Evolutionary conservation across 2,329 filamentous ascomycete species (phyloP), one percentile per base, ranked within the genome.

Genomic region (Myriosclerotinia curreyana): DNA sequence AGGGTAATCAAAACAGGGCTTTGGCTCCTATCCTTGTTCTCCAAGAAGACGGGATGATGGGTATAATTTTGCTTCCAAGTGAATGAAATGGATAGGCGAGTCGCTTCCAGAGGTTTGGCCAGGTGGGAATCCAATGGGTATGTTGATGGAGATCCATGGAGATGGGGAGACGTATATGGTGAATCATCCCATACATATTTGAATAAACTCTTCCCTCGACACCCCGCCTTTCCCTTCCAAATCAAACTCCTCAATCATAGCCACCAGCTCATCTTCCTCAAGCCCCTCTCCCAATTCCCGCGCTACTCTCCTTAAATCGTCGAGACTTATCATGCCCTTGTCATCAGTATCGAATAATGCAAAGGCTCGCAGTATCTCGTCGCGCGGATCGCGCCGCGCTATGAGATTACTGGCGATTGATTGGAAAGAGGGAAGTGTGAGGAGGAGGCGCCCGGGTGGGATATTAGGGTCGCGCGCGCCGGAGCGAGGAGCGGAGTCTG

Each of bases 171-270:
- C 48, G 28, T 14, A 25, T 25, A 17, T 58, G 42, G 42, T n/a
- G 25, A 36, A 48, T 59, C 44, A 74, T 53, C 73, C 71, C 74
- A 75, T 75, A 66, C 74, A 75, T 68, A 76, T 75, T n/a, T 66
- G 67, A 40, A 75, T 67, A 73, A 90, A 90, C 75, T 90, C 87
- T 65, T 89, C 86, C 69, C 85, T 80, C 68, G 84, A 86, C 9
- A 90, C 86, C 63, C 84, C 92, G 14, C 93, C 93, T 71, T 96
- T 96, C 1, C 92, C 94, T 74, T 96, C 91, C 69, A 97, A 83
- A 79, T 99, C 95, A 79, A 98, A 96, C 77, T 98, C 94, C 74
- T 97, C 92, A 79, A 99, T 95, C 95, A 99, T 99, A 69, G 92
- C 92, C 71, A 86, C 83, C 67, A 99, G 82, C 76, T 99, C 95